Conservation (phyloP, 2,329 filamentous ascomycete species). For the Chaetomium sp. region DNA sequence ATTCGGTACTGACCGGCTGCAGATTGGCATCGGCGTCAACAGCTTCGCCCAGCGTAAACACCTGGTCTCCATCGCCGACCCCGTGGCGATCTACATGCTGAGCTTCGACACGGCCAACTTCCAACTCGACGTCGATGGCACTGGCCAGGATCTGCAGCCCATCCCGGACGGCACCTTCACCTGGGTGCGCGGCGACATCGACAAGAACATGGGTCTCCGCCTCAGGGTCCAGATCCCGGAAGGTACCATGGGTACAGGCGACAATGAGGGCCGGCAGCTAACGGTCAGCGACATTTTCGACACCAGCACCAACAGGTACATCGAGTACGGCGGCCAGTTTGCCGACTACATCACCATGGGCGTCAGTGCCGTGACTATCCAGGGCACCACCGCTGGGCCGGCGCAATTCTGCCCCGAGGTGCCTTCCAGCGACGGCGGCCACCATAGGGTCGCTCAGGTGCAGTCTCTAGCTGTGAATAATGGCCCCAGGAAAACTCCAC, state of each 20-base stretch:
- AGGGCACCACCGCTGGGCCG: not conserved
- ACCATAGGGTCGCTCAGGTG: not conserved
- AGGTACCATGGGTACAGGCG: not conserved
- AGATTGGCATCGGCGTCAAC: too few species aligned
- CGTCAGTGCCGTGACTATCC: not conserved
- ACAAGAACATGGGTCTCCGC: too few species aligned
- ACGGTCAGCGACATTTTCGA: conserved; percentile 1
- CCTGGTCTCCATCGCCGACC: too few species aligned
- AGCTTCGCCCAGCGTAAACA: too few species aligned
- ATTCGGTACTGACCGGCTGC: too few species aligned
- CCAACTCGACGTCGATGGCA: too few species aligned
- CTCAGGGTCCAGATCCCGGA: too few species aligned
- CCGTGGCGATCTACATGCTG: too few species aligned
- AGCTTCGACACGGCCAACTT: too few species aligned
- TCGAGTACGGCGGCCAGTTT: not conserved
- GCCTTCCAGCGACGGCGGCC: not conserved
- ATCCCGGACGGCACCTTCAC: too few species aligned
- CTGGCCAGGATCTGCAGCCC: too few species aligned
- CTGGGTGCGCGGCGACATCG: too few species aligned
- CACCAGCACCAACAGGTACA: not conserved
- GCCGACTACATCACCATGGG: not conserved
- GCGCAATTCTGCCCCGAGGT: not conserved
- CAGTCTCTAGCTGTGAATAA: not conserved
- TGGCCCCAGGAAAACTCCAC: not conserved
- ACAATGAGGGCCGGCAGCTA: not conserved